phyloP scores from a whole-genome alignment of 805 yeast genomes.

The Cyberlindnera euphorbiae region DNA sequence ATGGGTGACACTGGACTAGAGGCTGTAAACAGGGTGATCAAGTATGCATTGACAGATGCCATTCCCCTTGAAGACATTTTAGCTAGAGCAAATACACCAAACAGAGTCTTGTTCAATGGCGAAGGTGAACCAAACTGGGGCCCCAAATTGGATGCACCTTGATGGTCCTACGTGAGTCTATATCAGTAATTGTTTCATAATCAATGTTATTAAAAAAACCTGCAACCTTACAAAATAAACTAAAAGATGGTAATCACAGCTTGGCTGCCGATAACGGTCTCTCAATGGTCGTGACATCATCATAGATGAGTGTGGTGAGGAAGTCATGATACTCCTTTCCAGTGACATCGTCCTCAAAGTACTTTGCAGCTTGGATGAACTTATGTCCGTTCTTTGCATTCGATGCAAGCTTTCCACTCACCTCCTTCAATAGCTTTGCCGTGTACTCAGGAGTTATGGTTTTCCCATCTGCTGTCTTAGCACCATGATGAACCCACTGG shows the following conservation, averaged over 20 bases:
- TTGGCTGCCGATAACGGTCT: slow-evolving; percentile 19
- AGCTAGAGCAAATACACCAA: slow-evolving; percentile 54
- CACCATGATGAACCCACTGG: slow-evolving; percentile 80
- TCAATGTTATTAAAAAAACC: no score
- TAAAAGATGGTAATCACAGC: slow-evolving; percentile 8
- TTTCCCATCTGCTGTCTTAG: slow-evolving; percentile 52
- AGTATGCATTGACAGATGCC: slow-evolving; percentile 40
- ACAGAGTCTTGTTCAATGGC: slow-evolving; percentile 43
- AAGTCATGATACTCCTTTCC: slow-evolving; percentile 74
- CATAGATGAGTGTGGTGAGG: slow-evolving; percentile 71
- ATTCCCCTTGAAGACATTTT: slow-evolving; percentile 43
- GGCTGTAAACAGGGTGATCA: slow-evolving; percentile 37
- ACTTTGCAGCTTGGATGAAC: slow-evolving; percentile 62
- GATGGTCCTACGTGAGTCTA: background rate
- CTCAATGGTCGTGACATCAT: slow-evolving; percentile 54
- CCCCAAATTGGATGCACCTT: slow-evolving; percentile 6
- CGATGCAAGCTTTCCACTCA: slow-evolving; percentile 47
- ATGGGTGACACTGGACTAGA: slow-evolving; percentile 33
- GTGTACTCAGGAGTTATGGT: slow-evolving; percentile 58
- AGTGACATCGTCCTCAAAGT: slow-evolving; percentile 67
- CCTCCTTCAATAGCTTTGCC: slow-evolving; percentile 51
- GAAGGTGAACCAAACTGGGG: slow-evolving; percentile 28
- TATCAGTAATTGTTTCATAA: background rate
- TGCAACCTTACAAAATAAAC: no score
- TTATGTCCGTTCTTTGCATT: slow-evolving; percentile 58